phyloP scores from a whole-genome alignment of 1,284 basidiomycete species.

The Melampsora larici-populina region DNA sequence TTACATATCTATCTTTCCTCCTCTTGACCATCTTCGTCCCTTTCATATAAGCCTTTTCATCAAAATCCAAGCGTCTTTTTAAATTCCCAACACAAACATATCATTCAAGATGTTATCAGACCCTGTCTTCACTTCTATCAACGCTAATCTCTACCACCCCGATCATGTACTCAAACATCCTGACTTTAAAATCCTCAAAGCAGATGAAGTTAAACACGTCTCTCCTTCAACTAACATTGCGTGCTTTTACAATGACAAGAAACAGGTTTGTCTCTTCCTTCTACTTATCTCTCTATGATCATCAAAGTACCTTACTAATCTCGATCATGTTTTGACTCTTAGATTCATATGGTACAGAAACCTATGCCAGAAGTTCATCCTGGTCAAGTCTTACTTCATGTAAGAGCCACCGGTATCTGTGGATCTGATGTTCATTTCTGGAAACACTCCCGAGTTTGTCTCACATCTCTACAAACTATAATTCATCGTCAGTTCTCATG shows the following conservation, averaged over 20 bases:
- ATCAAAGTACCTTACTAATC: background rate
- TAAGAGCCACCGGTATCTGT: constrained; percentile 49
- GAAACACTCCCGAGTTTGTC: constrained; percentile 48
- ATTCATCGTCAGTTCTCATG: background rate
- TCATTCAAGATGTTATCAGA: background rate
- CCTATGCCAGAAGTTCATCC: constrained; percentile 47
- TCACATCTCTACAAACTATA: background rate
- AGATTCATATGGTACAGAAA: constrained; percentile 50
- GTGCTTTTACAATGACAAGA: constrained; percentile 41
- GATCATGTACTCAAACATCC: constrained; percentile 1
- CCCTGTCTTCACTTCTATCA: constrained; percentile 30
- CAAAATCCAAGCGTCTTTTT: background rate
- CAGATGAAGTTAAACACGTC: constrained; percentile 8
- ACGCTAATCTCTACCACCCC: constrained; percentile 23
- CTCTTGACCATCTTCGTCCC: background rate
- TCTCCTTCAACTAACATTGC: constrained; percentile 24
- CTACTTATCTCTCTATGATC: background rate
- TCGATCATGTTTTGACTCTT: constrained; percentile 22
- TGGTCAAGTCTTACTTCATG: constrained; percentile 51
- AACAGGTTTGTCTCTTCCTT: constrained; percentile 16
- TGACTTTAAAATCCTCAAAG: constrained; percentile 29
- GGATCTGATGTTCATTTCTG: constrained; percentile 52
- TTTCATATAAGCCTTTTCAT: background rate
- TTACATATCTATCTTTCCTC: background rate
- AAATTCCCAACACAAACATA: background rate